Evolutionary conservation across 2,329 filamentous ascomycete species (phyloP), one percentile per base, ranked within the genome.

Genomic region (Penicillium capsulatum): DNA sequence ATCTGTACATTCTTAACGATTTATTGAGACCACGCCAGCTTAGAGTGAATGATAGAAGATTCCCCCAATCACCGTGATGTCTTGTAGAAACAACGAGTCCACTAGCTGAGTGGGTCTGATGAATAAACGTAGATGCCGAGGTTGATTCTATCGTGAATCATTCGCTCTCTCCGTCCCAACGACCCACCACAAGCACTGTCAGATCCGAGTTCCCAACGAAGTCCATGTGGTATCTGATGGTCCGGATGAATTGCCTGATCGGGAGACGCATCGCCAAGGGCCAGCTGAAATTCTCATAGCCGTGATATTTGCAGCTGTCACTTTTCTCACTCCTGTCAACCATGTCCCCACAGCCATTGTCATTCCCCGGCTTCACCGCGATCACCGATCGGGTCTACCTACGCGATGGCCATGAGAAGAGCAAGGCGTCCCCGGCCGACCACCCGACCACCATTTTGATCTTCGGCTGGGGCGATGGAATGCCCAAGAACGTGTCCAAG

Each of bases 381-480:
- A 58, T 76, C 44, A 69, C 65, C 30, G 63, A 71, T 36, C 72
- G 75, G 34, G 65, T 77, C 42, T 73, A 68, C 45, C 55, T 75
- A 38, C 68, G 68, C 31, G 34, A 53, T 34, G 50, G 40, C 16
- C 45, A 44, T n/a, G 41, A 51, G 10, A 53, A 44, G 11, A 24
- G 44, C 36, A 41, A 40, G 4, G 39, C 41, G 9, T 58, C 65
- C 8, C 58, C 66, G 29, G 56, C 64, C 10, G 34, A 50, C 3
- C 45, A 55, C 30, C 52, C 52, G 31, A 55, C 52, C 13, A 53
- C 52, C 3, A 48, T 55, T 22, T 52, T 79, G 31, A 65, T 81
- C 43, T 80, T 72, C 55, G 70, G 75, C 51, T 80, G 76, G 77
- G 75, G 77, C 36, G 77, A 80, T 45, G 74, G 72, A 15, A 60